These are phyloP conservation scores for Prunella vulgaris DNA, from an alignment of 257 asterid genomes.

Conservation along the genomic window DNA sequence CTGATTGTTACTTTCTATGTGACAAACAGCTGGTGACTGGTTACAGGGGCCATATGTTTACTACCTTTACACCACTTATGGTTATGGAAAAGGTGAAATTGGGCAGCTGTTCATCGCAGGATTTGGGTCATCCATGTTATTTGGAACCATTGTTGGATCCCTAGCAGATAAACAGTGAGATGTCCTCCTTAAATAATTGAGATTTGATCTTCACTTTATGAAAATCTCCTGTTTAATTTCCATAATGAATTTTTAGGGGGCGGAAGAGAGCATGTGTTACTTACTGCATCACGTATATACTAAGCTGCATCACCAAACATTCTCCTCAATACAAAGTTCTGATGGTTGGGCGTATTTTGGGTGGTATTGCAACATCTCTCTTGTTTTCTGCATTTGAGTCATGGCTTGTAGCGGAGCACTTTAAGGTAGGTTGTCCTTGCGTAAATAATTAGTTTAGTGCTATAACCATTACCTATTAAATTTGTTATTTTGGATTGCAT, in stretches of 20 bases:
- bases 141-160: constrained; percentile 64
- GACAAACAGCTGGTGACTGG: constrained; percentile 59
- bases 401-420: constrained; percentile 96
- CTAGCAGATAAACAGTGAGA: constrained; percentile 65
- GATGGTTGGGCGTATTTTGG: constrained; percentile 89
- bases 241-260: constrained; percentile 54
- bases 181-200: constrained; percentile 4
- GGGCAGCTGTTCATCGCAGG: constrained; percentile 64
- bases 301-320: constrained; percentile 93
- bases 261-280: constrained; percentile 85
- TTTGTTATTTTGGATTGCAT: background rate
- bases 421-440: constrained; percentile 51
- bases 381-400: constrained; percentile 91
- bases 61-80: constrained; percentile 56
- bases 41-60: constrained; percentile 64
- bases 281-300: constrained; percentile 77
- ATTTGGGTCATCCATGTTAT: constrained; percentile 62
- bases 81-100: constrained; percentile 55
- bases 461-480: background rate
- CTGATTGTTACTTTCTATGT: constrained; percentile 22
- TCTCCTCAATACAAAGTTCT: constrained; percentile 85
- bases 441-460: background rate
- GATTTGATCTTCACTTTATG: constrained; percentile 4
- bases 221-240: constrained; percentile 15
- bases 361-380: constrained; percentile 94